Base-by-base conservation (phyloP, 1,284 basidiomycete species). In the Vanrija humicola region DNA sequence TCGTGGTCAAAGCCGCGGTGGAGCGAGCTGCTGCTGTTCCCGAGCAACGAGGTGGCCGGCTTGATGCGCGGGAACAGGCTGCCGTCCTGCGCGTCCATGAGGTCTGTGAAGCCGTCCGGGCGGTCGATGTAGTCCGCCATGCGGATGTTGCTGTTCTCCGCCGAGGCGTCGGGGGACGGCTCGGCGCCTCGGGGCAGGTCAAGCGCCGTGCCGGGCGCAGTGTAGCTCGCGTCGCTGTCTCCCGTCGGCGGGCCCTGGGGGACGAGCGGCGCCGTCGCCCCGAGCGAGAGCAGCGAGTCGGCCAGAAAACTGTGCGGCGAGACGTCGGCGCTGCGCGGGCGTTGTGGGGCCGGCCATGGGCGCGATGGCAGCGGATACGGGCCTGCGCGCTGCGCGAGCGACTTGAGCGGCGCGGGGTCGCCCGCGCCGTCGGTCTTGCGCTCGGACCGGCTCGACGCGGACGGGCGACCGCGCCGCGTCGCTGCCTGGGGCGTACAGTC, bases 41-140 rank as follows among this genome's bases (percentile, higher is more conserved):
- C 44, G 2, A 18, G 42, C 42, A 19, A 6, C 9, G 39, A 19
- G 3, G 21, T 23, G 6, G 18, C 34, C 5, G 19, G 38, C 23
- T 6, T 15, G 15, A 48, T 23, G 15, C 38, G 47, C 23, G 38
- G 38, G 47, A 26, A 40, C 19, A 40, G 19, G n/a, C 10, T 26
- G 16, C 16, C 28, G 12, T 48, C 47, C 8, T 38, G 38, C 25
- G 16, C 14, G n/a, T 48, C 47, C 10, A 10, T 18, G 12, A 25
- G 15, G 23, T 28, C 47, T 3, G 44, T 28, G 25, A 45, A 45
- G 21, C 26, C 21, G 25, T 48, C 47, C 0, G 9, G 16, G 14
- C 39, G 47, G 25, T 40, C 47, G 23, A 39, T 40, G 38, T 38
- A 29, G 46, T 47, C 46, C 12, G 46, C 46, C 46, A 47, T 47